phyloP scores from a whole-genome alignment of 2,329 filamentous ascomycete species.

The Sporothrix mexicana region DNA sequence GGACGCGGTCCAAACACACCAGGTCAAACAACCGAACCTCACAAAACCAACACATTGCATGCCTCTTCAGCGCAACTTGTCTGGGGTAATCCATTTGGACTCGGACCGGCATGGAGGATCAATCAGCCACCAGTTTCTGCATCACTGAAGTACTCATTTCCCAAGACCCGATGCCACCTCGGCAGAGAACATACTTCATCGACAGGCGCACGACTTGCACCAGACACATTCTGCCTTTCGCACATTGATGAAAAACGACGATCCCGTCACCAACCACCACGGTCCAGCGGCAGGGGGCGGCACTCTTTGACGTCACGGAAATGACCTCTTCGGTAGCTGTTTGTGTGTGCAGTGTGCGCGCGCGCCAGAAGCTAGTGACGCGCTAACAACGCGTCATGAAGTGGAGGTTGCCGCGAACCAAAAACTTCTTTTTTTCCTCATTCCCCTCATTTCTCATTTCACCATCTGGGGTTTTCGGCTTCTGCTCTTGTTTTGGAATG shows the following conservation, averaged over 20 bases:
- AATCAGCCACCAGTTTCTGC: not conserved
- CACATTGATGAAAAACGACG: not conserved
- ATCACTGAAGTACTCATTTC: slow-evolving; percentile 16
- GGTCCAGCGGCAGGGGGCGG: not conserved
- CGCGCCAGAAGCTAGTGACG: not conserved
- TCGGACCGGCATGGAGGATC: not conserved
- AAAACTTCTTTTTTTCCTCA: not conserved
- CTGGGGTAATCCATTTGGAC: not conserved
- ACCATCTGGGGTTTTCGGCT: not conserved
- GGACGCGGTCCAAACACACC: not conserved
- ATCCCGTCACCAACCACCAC: not conserved
- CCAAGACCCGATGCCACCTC: not conserved
- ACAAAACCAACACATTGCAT: not conserved
- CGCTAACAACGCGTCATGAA: slow-evolving; percentile 2
- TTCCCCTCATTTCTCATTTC: slow-evolving; percentile 18
- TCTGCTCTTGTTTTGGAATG: not conserved
- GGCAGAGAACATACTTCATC: not conserved
- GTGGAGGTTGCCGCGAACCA: slow-evolving; percentile 11
- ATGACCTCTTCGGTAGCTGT: not conserved
- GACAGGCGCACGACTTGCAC: not conserved
- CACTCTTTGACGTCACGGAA: slow-evolving; percentile 24
- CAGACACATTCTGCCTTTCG: not conserved
- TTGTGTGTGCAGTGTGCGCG: not conserved
- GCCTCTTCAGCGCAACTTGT: not conserved
- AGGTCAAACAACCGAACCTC: not conserved